Percentiles rank a stretch among this genome's conserved stretches.
phyloP scores from a whole-genome alignment of 2,329 filamentous ascomycete genomes.

The Fusarium fracticaudum region DNA sequence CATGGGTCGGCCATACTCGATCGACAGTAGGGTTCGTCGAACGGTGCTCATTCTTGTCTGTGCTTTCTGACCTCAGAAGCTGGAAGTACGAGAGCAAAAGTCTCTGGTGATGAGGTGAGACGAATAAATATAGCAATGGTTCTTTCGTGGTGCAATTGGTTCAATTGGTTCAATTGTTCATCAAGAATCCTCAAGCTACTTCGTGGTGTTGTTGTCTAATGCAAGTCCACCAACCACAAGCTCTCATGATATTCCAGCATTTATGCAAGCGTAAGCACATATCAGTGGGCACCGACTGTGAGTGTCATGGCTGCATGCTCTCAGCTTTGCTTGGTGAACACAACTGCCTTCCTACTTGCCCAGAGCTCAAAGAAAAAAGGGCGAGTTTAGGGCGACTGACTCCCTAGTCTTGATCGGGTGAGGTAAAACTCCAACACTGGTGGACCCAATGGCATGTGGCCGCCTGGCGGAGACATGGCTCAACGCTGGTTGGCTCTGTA shows the following conservation, averaged over 20 bases:
- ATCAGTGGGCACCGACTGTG: neutral
- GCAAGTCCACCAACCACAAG: neutral
- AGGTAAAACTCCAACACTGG: slow-evolving; percentile 38
- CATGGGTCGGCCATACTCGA: slow-evolving; percentile 29
- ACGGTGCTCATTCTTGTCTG: slow-evolving; percentile 14
- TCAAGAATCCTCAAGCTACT: neutral
- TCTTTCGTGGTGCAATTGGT: neutral
- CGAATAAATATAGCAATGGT: neutral
- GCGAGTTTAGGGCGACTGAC: slow-evolving; percentile 27
- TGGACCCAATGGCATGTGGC: slow-evolving; percentile 37
- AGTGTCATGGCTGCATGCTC: neutral
- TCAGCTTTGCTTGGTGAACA: neutral
- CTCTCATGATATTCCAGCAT: neutral
- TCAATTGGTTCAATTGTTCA: neutral
- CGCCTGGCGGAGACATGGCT: slow-evolving; percentile 23
- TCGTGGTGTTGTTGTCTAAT: neutral
- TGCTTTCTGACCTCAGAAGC: slow-evolving; percentile 11
- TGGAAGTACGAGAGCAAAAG: neutral
- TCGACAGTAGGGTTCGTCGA: slow-evolving; percentile 37
- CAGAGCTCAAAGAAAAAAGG: slow-evolving; percentile 5
- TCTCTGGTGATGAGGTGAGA: neutral
- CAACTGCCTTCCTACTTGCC: neutral
- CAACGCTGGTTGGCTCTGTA: slow-evolving; percentile 32
- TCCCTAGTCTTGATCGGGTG: slow-evolving; percentile 36
- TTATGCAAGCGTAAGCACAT: neutral